These are phyloP conservation scores for Metahyphopichia silvanorum DNA, from an alignment of 805 yeast genomes.

Conservation along the genomic window DNA sequence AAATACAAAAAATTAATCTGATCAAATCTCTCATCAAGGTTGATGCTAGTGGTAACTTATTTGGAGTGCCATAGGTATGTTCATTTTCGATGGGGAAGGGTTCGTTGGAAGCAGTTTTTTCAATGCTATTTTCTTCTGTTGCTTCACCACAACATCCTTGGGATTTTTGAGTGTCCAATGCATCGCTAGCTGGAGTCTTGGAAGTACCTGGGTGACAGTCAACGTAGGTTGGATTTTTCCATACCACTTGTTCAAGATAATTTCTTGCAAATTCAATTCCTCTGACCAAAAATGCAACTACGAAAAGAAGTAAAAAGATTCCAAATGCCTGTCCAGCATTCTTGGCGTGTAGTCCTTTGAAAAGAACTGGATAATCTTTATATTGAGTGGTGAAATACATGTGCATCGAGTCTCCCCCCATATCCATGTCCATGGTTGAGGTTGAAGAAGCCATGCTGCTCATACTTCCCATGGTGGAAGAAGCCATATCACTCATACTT, in stretches of 20 bases:
- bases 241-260: constrained; percentile 67
- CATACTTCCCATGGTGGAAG: constrained; percentile 6
- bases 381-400: constrained; percentile 52
- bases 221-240: constrained; percentile 39
- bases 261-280: constrained; percentile 57
- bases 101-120: constrained; percentile 2
- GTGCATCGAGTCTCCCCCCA: constrained; percentile 46
- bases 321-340: constrained; percentile 68
- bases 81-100: constrained; percentile 4
- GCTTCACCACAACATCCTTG: constrained; percentile 25
- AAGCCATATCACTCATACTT: constrained; percentile 4
- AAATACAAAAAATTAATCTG: constrained; percentile 53
- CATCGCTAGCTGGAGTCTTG: background rate
- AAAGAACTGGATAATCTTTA: constrained; percentile 59
- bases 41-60: constrained; percentile 13
- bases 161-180: background rate
- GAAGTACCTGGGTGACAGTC: constrained; percentile 8
- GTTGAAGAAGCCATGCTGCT: constrained; percentile 5
- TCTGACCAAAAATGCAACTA: constrained; percentile 55
- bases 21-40: constrained; percentile 48
- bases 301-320: constrained; percentile 60
- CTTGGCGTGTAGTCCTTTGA: constrained; percentile 50
- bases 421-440: constrained; percentile 10
- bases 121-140: constrained; percentile 10
- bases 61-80: constrained; percentile 4